Conservation (phyloP, 2,329 filamentous ascomycete genomes). For the Bisporella sp. region DNA sequence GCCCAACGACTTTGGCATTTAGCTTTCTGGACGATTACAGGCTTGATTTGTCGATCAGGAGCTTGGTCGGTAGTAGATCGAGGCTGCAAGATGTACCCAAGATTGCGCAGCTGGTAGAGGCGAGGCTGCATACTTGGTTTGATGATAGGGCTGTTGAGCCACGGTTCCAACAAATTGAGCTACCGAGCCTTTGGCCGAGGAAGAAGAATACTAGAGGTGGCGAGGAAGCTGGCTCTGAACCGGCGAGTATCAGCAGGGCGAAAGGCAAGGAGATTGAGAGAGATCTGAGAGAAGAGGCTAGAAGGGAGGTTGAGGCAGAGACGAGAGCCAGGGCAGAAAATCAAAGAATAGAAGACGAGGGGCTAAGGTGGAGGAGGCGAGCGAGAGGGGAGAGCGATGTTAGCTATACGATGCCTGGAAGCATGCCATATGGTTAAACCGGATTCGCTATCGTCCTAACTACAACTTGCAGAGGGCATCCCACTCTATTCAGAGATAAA, state of each 20-base stretch:
- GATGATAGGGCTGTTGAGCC: constrained; percentile 82
- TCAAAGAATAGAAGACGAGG: constrained; percentile 18
- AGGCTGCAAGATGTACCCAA: constrained; percentile 81
- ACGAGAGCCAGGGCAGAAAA: constrained; percentile 20
- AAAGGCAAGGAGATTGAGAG: constrained; percentile 47
- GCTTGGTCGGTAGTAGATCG: constrained; percentile 71
- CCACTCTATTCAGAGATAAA: no score
- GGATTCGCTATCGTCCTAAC: no score
- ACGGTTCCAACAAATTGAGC: constrained; percentile 77
- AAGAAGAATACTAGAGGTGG: constrained; percentile 77
- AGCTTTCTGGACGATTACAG: constrained; percentile 88
- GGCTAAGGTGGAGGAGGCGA: constrained; percentile 25
- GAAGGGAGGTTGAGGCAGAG: constrained; percentile 41
- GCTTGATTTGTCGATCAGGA: constrained; percentile 74
- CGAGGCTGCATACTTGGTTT: constrained; percentile 77
- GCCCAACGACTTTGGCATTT: constrained; percentile 85
- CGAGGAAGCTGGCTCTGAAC: constrained; percentile 38
- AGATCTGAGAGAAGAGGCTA: constrained; percentile 44
- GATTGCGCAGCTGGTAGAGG: constrained; percentile 77
- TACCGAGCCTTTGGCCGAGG: constrained; percentile 76
- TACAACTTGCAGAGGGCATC: no score
- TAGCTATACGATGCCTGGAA: constrained; percentile 29
- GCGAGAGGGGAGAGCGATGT: constrained; percentile 28
- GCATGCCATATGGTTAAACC: constrained; percentile 21
- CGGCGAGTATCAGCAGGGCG: constrained; percentile 41